A percentile compares a stretch with the other conserved stretches of the same genome.
Evolutionary conservation across 1,284 basidiomycete genomes (phyloP).

Genomic region (Moesziomyces globuligerus): DNA sequence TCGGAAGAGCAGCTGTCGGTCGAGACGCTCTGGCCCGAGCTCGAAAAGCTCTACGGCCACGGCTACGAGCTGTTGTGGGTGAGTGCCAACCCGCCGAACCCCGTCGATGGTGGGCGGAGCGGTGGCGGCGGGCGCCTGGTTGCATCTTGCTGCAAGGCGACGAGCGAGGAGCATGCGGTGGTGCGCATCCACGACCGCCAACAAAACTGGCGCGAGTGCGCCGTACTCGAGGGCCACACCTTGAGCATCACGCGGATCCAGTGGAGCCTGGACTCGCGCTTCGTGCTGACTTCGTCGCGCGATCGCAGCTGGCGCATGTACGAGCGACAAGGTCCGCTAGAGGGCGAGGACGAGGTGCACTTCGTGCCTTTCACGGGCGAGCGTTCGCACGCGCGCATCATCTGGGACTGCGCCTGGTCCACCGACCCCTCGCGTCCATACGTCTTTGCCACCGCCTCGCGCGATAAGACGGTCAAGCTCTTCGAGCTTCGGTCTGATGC

Average conservation of each 20-base stretch:
- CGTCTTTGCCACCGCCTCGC: constrained; percentile 88
- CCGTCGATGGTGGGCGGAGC: constrained; percentile 17
- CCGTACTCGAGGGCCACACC: constrained; percentile 81
- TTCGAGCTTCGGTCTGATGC: constrained; percentile 26
- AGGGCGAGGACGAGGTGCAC: constrained; percentile 1
- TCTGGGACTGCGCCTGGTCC: constrained; percentile 93
- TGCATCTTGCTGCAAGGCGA: constrained; percentile 92
- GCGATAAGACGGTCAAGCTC: constrained; percentile 85
- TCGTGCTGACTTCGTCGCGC: constrained; percentile 84
- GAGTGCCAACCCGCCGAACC: constrained; percentile 35
- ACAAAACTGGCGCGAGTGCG: constrained; percentile 73
- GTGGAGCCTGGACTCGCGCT: constrained; percentile 84
- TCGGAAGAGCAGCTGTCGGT: constrained; percentile 76
- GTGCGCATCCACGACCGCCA: constrained; percentile 82
- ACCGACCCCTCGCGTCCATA: constrained; percentile 67
- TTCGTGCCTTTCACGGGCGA: constrained; percentile 68
- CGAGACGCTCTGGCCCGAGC: constrained; percentile 92
- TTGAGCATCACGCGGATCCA: constrained; percentile 89
- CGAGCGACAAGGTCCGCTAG: constrained; percentile 58
- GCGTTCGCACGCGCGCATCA: constrained; percentile 88
- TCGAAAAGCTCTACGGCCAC: constrained; percentile 97
- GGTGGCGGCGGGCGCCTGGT: constrained; percentile 73
- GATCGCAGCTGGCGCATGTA: constrained; percentile 94
- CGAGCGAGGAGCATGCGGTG: constrained; percentile 85
- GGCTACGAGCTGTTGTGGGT: constrained; percentile 83